These are phyloP conservation scores for Ceratopteris richardii DNA, from an alignment of 75 land plant species.

Conservation along the genomic window DNA sequence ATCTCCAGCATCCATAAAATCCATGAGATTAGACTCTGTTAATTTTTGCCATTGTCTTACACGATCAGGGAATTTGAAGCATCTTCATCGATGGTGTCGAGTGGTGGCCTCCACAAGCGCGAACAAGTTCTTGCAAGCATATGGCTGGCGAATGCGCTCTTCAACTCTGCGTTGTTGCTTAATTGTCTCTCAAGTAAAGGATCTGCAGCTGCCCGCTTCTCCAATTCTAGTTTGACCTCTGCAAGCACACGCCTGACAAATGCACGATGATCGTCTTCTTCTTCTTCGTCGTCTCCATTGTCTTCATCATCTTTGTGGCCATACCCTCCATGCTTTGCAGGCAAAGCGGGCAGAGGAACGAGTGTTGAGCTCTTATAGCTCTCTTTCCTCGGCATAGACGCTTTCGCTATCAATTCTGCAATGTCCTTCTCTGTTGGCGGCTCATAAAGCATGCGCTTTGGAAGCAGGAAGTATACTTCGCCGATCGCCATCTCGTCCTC, in stretches of 20 bases:
- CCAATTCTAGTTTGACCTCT: background rate
- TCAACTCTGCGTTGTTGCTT: background rate
- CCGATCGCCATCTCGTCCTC: slow-evolving; percentile 2
- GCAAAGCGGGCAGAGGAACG: too few species aligned
- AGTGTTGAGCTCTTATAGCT: background rate
- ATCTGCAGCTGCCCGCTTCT: background rate
- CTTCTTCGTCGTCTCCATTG: background rate
- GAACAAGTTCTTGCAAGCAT: background rate
- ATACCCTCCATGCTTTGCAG: too few species aligned
- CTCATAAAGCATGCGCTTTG: background rate
- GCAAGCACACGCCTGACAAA: background rate
- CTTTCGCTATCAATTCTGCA: background rate
- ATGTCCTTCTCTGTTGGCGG: background rate
- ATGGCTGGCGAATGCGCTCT: background rate
- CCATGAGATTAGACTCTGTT: too few species aligned
- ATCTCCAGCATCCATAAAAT: too few species aligned
- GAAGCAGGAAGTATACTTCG: slow-evolving; percentile 3
- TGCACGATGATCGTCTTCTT: background rate
- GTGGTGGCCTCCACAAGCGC: slow-evolving; percentile 5
- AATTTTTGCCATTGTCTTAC: too few species aligned
- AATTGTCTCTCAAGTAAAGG: background rate
- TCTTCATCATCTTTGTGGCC: background rate
- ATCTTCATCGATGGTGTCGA: slow-evolving; percentile 5
- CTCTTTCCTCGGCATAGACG: background rate
- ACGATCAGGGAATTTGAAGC: too few species aligned